Evolutionary conservation across 352 stramenopile genomes (phyloP).

Genomic region (Hyaloperonospora brassicae): DNA sequence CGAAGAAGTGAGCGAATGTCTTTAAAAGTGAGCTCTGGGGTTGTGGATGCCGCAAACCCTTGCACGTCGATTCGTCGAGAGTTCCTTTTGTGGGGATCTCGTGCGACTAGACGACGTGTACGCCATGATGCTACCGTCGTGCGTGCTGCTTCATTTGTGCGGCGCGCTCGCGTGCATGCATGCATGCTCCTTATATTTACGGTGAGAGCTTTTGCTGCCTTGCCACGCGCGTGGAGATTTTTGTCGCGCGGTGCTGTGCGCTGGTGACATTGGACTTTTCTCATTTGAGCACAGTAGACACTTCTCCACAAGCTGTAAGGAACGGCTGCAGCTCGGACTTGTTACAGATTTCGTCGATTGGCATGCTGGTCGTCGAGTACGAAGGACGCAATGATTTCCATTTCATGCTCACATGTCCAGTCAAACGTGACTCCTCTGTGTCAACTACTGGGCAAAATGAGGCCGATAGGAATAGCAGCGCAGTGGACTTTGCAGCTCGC

Average conservation of each 20-base stretch:
- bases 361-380: constrained; percentile 90
- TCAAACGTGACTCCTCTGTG: constrained; percentile 82
- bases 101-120: constrained; percentile 99
- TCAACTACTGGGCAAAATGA: constrained; percentile 56
- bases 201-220: constrained; percentile 96
- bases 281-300: constrained; percentile 91
- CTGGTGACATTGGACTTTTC: constrained; percentile 90
- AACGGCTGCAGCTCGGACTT: constrained; percentile 89
- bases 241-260: constrained; percentile 85
- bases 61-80: constrained; percentile 51
- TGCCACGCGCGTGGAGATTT: too few relatives aligned
- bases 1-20: constrained; percentile 33
- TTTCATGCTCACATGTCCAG: constrained; percentile 96
- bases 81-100: constrained; percentile 73
- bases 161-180: constrained; percentile 60
- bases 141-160: constrained; percentile 86
- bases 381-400: constrained; percentile 92
- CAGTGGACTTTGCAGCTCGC: constrained; percentile 27
- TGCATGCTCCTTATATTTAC: constrained; percentile 24
- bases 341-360: constrained; percentile 82
- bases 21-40: neutral
- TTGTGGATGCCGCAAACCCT: constrained; percentile 16
- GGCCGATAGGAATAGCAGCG: constrained; percentile 14
- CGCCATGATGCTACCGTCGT: constrained; percentile 95
- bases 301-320: constrained; percentile 88